Conservation (phyloP, 1,139 yeast species). For the Saccharomyces hybrid region DNA sequence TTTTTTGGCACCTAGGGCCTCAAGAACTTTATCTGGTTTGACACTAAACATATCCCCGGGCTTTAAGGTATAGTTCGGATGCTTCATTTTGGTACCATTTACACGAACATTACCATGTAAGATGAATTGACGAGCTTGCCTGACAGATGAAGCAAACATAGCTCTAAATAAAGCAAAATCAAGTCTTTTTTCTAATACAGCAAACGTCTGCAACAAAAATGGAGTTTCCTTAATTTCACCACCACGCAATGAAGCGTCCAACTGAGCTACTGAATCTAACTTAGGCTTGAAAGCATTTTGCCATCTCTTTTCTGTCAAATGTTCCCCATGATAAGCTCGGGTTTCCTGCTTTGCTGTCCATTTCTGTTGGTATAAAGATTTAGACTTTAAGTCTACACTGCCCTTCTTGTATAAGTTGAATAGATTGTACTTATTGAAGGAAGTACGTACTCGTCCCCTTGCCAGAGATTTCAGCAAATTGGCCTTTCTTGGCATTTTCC, state of each 20-base stretch:
- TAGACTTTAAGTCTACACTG: constrained; percentile 44
- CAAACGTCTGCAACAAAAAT: constrained; percentile 79
- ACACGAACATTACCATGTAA: constrained; percentile 77
- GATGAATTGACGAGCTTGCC: constrained; percentile 90
- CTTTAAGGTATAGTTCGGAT: constrained; percentile 69
- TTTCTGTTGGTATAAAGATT: constrained; percentile 78
- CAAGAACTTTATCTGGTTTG: constrained; percentile 75
- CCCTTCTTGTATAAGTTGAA: constrained; percentile 76
- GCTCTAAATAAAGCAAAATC: constrained; percentile 88
- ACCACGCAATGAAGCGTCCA: constrained; percentile 68
- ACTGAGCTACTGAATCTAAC: constrained; percentile 75
- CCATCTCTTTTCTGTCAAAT: constrained; percentile 77
- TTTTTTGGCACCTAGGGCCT: constrained; percentile 77
- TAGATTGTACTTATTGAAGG: constrained; percentile 86
- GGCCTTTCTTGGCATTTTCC: constrained; percentile 55
- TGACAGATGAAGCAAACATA: constrained; percentile 84
- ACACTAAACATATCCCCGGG: constrained; percentile 87
- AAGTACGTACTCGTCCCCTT: constrained; percentile 75
- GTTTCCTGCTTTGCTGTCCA: constrained; percentile 89
- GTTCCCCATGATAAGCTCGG: constrained; percentile 93
- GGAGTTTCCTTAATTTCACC: constrained; percentile 57
- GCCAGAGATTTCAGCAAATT: constrained; percentile 50
- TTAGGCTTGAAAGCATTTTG: constrained; percentile 63
- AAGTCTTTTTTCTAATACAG: constrained; percentile 77
- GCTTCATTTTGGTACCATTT: constrained; percentile 68